Conservation (phyloP, 805 yeast species). For the Henningerozyma blattae region DNA sequence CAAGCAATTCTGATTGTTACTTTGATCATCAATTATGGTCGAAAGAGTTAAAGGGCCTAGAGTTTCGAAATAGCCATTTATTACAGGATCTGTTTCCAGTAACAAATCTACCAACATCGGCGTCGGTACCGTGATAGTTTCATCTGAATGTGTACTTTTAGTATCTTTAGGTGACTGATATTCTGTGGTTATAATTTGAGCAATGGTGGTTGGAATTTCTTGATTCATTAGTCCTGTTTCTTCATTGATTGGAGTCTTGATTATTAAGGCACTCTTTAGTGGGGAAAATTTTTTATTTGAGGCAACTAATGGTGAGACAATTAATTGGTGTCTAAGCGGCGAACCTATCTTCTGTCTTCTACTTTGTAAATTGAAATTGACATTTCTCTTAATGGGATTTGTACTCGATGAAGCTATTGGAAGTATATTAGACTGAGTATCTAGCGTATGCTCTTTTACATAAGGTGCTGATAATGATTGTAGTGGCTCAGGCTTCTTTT, state of each 20-base stretch:
- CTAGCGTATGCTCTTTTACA: not conserved
- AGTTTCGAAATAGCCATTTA: constrained; percentile 1
- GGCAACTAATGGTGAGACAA: not conserved
- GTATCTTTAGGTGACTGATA: not conserved
- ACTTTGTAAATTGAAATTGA: not conserved
- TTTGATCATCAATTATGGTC: not conserved
- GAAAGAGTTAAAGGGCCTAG: not conserved
- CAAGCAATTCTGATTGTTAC: too few species aligned
- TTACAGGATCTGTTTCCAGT: constrained; percentile 4
- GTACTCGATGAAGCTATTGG: too few species aligned
- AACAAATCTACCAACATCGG: constrained; percentile 5
- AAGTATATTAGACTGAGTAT: not conserved
- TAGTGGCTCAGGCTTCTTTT: not conserved
- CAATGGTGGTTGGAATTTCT: not conserved
- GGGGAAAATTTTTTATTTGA: not conserved
- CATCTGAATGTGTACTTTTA: not conserved
- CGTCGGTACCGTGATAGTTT: not conserved
- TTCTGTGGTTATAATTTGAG: not conserved
- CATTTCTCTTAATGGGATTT: not conserved
- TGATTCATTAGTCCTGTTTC: too few species aligned
- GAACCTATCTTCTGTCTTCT: not conserved
- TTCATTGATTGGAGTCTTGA: not conserved
- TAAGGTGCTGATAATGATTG: not conserved
- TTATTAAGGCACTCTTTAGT: not conserved
- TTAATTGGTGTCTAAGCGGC: not conserved